phyloP scores from a whole-genome alignment of 352 stramenopile species.

The Globisporangium nunn region DNA sequence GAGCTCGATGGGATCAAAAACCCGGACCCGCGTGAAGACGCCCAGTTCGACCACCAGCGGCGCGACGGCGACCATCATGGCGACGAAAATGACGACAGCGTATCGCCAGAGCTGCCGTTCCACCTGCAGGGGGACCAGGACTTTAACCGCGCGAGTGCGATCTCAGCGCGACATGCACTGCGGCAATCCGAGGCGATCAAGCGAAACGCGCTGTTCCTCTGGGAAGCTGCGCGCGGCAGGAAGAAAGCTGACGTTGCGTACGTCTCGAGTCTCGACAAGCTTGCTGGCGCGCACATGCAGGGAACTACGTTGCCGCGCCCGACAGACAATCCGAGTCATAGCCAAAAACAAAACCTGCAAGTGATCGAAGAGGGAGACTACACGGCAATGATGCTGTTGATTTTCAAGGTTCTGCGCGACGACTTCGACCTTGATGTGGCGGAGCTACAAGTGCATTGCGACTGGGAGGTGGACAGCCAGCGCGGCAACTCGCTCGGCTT shows the following conservation, averaged over 20 bases:
- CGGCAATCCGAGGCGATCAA: conserved; percentile 40
- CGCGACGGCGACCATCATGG: conserved; percentile 13
- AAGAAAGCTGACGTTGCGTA: conserved; percentile 22
- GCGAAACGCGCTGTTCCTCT: conserved; percentile 49
- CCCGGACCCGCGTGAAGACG: conserved; percentile 31
- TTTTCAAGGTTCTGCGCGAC: conserved; percentile 71
- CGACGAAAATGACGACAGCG: background rate
- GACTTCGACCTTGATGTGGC: conserved; percentile 61
- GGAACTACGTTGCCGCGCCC: background rate
- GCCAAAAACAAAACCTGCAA: conserved; percentile 1
- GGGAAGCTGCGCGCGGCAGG: conserved; percentile 44
- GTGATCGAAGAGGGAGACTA: conserved; percentile 60
- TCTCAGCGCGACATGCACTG: conserved; percentile 47
- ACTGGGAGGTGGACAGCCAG: conserved; percentile 77
- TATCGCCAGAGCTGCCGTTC: conserved; percentile 44
- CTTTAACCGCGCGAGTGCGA: conserved; percentile 54
- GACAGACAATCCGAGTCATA: background rate
- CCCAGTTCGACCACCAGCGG: conserved; percentile 69
- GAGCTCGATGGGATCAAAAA: conserved; percentile 43
- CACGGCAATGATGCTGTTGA: conserved; percentile 60
- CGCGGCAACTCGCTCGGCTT: conserved; percentile 41
- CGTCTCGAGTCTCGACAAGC: background rate
- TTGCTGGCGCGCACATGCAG: conserved; percentile 6
- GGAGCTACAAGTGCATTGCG: conserved; percentile 55
- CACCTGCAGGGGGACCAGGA: conserved; percentile 62